phyloP scores from a whole-genome alignment of 2,329 filamentous ascomycete genomes.

The Graphium sp. region DNA sequence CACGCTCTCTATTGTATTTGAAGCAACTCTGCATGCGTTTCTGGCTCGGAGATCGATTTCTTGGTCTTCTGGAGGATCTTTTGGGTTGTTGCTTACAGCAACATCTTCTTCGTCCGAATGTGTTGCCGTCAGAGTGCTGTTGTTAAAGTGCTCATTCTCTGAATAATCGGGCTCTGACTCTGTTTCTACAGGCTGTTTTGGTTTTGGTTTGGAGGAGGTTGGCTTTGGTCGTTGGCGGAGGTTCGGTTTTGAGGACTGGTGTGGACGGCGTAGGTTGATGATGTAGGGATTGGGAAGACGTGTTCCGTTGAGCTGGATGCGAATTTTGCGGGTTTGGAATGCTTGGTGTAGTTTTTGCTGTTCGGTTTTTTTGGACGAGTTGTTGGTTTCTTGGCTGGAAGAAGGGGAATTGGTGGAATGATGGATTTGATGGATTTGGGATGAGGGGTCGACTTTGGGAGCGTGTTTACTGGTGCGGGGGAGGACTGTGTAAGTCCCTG shows the following conservation, averaged over 20 bases:
- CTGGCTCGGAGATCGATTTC: too few species aligned
- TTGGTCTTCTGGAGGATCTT: conserved; percentile 8
- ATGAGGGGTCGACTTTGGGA: conserved; percentile 13
- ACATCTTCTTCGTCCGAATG: too few species aligned
- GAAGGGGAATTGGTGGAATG: conserved; percentile 8
- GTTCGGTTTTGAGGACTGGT: too few species aligned
- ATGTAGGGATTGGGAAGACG: conserved; percentile 36
- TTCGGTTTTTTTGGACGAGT: too few species aligned
- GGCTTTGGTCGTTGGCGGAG: too few species aligned
- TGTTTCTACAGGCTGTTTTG: too few species aligned
- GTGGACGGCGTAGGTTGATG: conserved; percentile 29
- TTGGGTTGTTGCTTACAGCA: too few species aligned
- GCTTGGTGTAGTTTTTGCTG: conserved; percentile 30
- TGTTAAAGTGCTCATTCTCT: too few species aligned
- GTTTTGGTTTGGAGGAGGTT: too few species aligned
- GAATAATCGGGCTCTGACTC: conserved; percentile 9
- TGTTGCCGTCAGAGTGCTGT: too few species aligned
- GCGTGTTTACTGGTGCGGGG: conserved; percentile 19
- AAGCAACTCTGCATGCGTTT: conserved; percentile 53
- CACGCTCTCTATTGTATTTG: conserved; percentile 48
- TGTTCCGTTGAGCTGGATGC: conserved; percentile 33
- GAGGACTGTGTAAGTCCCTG: conserved; percentile 38
- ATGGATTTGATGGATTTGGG: conserved; percentile 10
- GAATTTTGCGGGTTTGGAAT: conserved; percentile 38
- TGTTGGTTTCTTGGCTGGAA: too few species aligned